Evolutionary conservation across 1,284 basidiomycete genomes (phyloP), one percentile per base, ranked within the genome.

Genomic region (Sporisorium graminicola): DNA sequence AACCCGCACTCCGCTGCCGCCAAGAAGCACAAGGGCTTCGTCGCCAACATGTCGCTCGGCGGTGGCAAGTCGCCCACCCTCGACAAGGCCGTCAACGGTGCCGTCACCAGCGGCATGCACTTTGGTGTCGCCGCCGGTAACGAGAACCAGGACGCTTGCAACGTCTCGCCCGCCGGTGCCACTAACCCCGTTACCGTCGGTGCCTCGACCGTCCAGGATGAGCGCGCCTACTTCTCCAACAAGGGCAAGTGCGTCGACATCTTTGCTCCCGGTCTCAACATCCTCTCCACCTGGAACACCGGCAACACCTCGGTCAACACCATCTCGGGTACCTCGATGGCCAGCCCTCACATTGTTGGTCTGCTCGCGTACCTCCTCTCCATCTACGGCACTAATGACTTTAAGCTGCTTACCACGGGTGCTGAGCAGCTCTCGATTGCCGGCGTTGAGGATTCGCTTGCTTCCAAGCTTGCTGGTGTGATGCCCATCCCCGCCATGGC

Each of bases 41-140:
- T 98, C 77, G 94, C 93, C 71, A 98, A 96, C 90, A 98, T 99
- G 96, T 94, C 92, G 85, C 91, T 99, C 60, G 96, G 96, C 77
- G 96, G 96, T 84, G 94, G 94, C 80, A 96, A 95, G 88, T 94
- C 94, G n/a, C 89, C 88, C 44, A 90, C 93, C 49, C 90, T 98
- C 63, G 94, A 99, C 82, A 89, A 90, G 42, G 91, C 92, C 54
- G 94, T 99, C 72, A 91, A 98, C 87, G 89, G 88, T 58, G 95
- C 95, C 59, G 94, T 97, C 62, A 89, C 90, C 29, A 80, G 86
- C 51, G 96, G 96, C 58, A 89, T 99, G 63, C 94, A 98, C 89
- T 98, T 98, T 82, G 94, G 71, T 56, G 84, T 85, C 24, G 84
- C 84, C 37, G 95, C 95, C 69, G 95, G 94, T 89, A 89, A 87